Evolutionary conservation across 2,329 filamentous ascomycete species (phyloP).

Genomic region (Tolypocladium paradoxum): DNA sequence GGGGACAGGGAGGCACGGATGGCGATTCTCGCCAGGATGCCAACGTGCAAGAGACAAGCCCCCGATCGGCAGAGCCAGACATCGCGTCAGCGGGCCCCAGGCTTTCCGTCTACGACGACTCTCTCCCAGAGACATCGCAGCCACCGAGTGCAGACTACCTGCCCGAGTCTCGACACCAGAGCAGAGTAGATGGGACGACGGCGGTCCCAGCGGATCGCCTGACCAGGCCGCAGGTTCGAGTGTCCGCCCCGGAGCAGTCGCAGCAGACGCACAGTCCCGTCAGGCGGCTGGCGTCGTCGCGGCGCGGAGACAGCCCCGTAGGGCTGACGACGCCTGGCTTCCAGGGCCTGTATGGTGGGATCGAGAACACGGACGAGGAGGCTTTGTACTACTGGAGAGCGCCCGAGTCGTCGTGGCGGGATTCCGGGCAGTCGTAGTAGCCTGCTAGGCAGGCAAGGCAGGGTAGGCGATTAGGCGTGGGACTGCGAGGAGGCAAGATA

Average conservation of each 20-base stretch:
- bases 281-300: neutral
- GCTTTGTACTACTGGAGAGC: neutral
- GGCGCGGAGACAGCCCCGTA: slow-evolving; percentile 17
- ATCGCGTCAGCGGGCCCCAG: neutral
- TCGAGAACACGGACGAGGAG: slow-evolving; percentile 34
- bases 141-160: neutral
- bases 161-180: neutral
- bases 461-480: neutral
- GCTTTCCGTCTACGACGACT: neutral
- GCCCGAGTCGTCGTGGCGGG: neutral
- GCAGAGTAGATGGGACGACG: neutral
- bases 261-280: neutral
- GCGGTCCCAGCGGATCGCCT: slow-evolving; percentile 1
- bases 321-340: slow-evolving; percentile 33
- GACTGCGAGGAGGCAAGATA: neutral
- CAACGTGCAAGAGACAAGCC: neutral
- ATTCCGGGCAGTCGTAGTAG: neutral
- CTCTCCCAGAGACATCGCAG: neutral
- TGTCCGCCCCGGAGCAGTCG: neutral
- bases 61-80: neutral
- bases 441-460: neutral
- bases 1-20: neutral
- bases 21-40: neutral
- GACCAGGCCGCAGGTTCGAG: slow-evolving; percentile 11
- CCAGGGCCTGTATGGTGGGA: slow-evolving; percentile 34